These are phyloP conservation scores for Areca catechu DNA, from an alignment of 176 grass and related monocot genomes.

Conservation along the genomic window DNA sequence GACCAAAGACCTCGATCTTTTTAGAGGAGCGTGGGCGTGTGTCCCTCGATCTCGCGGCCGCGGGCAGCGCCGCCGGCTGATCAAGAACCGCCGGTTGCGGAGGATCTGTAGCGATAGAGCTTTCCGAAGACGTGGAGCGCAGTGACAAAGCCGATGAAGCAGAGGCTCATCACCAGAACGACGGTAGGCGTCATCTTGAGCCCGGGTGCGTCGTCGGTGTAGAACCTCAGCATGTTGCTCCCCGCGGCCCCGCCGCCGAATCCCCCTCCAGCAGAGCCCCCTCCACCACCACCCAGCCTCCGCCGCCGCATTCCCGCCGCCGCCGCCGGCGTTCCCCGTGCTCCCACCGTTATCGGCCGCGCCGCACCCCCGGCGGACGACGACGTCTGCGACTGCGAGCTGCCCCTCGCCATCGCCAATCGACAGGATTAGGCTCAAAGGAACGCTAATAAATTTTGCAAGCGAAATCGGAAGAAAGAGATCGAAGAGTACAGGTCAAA, in stretches of 20 bases:
- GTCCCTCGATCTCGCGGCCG: too few species aligned
- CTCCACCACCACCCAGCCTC: constrained; percentile 2
- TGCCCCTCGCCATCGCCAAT: constrained; percentile 49
- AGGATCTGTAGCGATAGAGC: constrained; percentile 69
- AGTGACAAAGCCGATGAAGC: constrained; percentile 67
- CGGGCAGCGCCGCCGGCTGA: background rate
- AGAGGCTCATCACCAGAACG: constrained; percentile 52
- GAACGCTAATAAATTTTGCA: too few species aligned
- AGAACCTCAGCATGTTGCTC: constrained; percentile 87
- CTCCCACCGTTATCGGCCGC: constrained; percentile 43
- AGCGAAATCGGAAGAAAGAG: too few species aligned
- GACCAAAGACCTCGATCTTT: too few species aligned
- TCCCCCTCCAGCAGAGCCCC: constrained; percentile 13
- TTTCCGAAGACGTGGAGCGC: constrained; percentile 72
- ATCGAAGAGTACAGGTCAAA: too few species aligned
- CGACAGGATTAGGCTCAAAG: too few species aligned
- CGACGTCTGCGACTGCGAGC: constrained; percentile 65
- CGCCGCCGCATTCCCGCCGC: constrained; percentile 55
- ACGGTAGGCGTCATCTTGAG: constrained; percentile 62
- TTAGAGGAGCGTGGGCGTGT: too few species aligned
- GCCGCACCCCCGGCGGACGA: constrained; percentile 13
- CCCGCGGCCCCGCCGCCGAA: constrained; percentile 31
- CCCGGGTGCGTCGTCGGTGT: constrained; percentile 70
- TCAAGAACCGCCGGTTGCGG: constrained; percentile 38
- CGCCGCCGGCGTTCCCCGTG: constrained; percentile 59